A percentile compares a stretch with the other conserved stretches of the same genome.
Conservation (phyloP, 257 asterid species). For the Solanum raphanifolium region DNA sequence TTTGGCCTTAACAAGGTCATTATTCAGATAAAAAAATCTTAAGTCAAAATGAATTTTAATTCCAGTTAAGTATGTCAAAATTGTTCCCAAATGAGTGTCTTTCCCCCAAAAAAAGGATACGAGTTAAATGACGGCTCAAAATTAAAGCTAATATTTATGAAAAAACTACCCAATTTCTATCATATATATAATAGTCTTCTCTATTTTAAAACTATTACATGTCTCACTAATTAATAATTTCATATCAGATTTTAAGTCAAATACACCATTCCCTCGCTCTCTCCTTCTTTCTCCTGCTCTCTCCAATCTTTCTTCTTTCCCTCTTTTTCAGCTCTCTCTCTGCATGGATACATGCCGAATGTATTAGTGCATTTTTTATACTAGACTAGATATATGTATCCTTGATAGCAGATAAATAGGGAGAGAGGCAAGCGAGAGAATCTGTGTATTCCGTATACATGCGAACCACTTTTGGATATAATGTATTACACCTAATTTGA, state of each 20-base stretch:
- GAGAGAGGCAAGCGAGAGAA: not conserved
- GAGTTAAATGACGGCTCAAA: not conserved
- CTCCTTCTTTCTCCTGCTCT: no score
- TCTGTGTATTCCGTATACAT: not conserved
- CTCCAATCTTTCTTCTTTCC: not conserved
- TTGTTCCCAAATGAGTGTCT: not conserved
- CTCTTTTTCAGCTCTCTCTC: not conserved
- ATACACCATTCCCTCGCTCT: not conserved
- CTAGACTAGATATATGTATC: not conserved
- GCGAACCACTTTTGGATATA: not conserved
- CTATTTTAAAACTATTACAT: no score
- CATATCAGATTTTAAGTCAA: not conserved
- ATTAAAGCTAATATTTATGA: not conserved
- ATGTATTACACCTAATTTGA: not conserved
- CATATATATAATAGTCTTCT: no score
- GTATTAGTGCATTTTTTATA: not conserved
- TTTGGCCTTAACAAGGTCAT: not conserved
- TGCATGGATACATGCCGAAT: not conserved
- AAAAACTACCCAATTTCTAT: not conserved
- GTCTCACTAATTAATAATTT: not conserved
- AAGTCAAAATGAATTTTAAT: no score
- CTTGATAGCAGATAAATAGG: no score
- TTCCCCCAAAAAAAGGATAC: no score
- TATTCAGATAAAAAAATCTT: not conserved
- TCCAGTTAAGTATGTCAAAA: not conserved